Percentiles rank a stretch among this genome's conserved stretches.
Evolutionary conservation across 306 rosid genomes (phyloP).

Genomic region (Biancaea sappan): DNA sequence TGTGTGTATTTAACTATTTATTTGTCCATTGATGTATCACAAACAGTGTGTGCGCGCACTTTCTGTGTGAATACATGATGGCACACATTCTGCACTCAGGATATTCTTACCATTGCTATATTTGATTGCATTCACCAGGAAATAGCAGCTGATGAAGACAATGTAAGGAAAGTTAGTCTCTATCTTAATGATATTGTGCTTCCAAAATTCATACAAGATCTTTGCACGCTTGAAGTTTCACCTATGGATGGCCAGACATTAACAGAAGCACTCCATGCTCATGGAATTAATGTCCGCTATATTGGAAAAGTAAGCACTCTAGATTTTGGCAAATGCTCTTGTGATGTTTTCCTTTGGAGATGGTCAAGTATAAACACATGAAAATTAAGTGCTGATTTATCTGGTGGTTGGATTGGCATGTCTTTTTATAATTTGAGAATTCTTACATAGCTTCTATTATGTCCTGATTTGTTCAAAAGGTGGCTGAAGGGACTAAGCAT

Average conservation of each 20-base stretch:
- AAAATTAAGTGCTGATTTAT: constrained; percentile 2
- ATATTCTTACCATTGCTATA: constrained; percentile 27
- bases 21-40: neutral
- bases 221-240: constrained; percentile 95
- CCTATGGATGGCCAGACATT: constrained; percentile 99
- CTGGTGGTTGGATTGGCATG: neutral
- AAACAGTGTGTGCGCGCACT: neutral
- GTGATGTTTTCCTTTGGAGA: constrained; percentile 6
- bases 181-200: constrained; percentile 81
- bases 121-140: constrained; percentile 60
- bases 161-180: constrained; percentile 81
- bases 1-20: neutral
- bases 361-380: constrained; percentile 6
- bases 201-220: constrained; percentile 96
- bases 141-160: constrained; percentile 78
- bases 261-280: constrained; percentile 98
- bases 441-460: constrained; percentile 34
- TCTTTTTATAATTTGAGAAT: constrained; percentile 5
- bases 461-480: constrained; percentile 50
- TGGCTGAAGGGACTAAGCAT: constrained; percentile 92
- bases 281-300: constrained; percentile 95
- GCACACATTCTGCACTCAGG: constrained; percentile 6
- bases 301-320: constrained; percentile 76
- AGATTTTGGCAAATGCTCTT: constrained; percentile 21
- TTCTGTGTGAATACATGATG: constrained; percentile 23